Evolutionary conservation across 495 filamentous ascomycete genomes (phyloP).

Genomic region (Lasiosphaeria hispida): DNA sequence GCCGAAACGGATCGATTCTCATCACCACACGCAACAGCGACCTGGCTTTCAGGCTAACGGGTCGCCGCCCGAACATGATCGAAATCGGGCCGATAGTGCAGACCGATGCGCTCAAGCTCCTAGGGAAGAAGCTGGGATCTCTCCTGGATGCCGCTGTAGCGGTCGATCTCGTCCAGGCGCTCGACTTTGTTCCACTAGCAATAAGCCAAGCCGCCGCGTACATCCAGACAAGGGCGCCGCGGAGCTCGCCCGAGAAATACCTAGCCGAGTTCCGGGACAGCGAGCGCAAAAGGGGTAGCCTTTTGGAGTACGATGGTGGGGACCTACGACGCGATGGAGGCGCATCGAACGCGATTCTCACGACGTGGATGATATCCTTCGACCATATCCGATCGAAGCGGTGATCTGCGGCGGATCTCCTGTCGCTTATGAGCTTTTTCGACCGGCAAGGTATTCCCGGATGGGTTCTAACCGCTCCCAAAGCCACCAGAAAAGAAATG

Average conservation of each 20-base stretch:
- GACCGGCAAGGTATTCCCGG: slow-evolving; percentile 10
- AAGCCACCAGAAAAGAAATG: slow-evolving; percentile 31
- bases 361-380: slow-evolving; percentile 25
- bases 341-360: slow-evolving; percentile 29
- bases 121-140: slow-evolving; percentile 29
- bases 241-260: slow-evolving; percentile 34
- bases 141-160: slow-evolving; percentile 16
- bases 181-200: slow-evolving; percentile 50
- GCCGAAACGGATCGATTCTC: slow-evolving; percentile 35
- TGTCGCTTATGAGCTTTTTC: slow-evolving; percentile 39
- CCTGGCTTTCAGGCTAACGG: slow-evolving; percentile 28
- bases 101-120: slow-evolving; percentile 23
- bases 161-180: slow-evolving; percentile 30
- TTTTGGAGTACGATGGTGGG: slow-evolving; percentile 29
- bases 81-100: slow-evolving; percentile 28
- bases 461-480: not conserved
- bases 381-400: slow-evolving; percentile 18
- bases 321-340: slow-evolving; percentile 30
- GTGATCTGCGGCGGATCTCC: slow-evolving; percentile 32
- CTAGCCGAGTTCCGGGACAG: slow-evolving; percentile 35
- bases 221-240: slow-evolving; percentile 32
- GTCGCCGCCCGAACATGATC: slow-evolving; percentile 9
- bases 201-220: slow-evolving; percentile 51
- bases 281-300: slow-evolving; percentile 28
- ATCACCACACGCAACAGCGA: slow-evolving; percentile 35